phyloP scores from a whole-genome alignment of 768 basidiomycete genomes.

The Termitomyces sp. region DNA sequence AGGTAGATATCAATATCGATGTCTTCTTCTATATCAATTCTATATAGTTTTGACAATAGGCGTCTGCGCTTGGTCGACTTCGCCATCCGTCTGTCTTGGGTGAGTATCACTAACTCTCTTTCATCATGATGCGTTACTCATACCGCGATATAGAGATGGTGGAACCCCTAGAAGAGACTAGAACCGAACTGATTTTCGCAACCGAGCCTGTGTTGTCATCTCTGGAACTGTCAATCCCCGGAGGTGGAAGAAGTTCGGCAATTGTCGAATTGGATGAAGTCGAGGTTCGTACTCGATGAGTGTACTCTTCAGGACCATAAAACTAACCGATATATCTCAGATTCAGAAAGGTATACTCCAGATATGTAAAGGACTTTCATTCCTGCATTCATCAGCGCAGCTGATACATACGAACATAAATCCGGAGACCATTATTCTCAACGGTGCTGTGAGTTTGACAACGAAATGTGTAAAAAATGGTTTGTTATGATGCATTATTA shows the following conservation, averaged over 20 bases:
- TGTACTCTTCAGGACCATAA: conserved; percentile 31
- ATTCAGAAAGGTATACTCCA: conserved; percentile 97
- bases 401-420: conserved; percentile 90
- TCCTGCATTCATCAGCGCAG: conserved; percentile 89
- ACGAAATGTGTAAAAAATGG: background rate
- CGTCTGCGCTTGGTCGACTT: conserved; percentile 76
- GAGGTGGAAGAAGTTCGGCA: conserved; percentile 50
- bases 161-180: conserved; percentile 92
- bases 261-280: conserved; percentile 92
- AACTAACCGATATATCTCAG: background rate
- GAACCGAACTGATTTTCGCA: conserved; percentile 86
- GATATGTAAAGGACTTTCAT: conserved; percentile 83
- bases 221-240: conserved; percentile 72
- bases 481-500: conserved; percentile 25
- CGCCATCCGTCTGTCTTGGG: conserved; percentile 93
- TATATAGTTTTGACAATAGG: conserved; percentile 41
- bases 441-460: conserved; percentile 62
- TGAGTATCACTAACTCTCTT: conserved; percentile 25
- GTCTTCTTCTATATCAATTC: conserved; percentile 2
- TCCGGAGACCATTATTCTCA: conserved; percentile 86
- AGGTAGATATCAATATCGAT: conserved; percentile 50
- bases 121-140: conserved; percentile 6
- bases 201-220: conserved; percentile 89
- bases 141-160: conserved; percentile 73
- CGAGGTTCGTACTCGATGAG: conserved; percentile 55